Conservation (phyloP, 768 basidiomycete species). For the Leccinum olivaceopallidum region DNA sequence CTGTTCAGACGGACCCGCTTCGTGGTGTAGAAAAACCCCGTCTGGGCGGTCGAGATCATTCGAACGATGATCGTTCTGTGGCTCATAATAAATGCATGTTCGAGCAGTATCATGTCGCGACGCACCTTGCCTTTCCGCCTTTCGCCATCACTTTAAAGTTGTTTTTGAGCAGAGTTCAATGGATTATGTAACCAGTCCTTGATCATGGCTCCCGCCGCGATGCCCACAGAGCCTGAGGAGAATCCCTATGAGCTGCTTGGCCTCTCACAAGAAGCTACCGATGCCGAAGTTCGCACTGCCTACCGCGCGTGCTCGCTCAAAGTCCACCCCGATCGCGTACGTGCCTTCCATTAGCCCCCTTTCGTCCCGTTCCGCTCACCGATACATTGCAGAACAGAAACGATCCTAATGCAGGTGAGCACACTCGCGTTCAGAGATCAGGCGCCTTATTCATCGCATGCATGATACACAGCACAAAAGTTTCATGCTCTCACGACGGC, state of each 20-base stretch:
- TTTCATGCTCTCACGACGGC: slow-evolving; percentile 86
- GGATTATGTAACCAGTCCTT: slow-evolving; percentile 7
- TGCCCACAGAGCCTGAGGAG: slow-evolving; percentile 50
- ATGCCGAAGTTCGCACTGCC: slow-evolving; percentile 76
- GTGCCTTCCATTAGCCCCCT: slow-evolving; percentile 29
- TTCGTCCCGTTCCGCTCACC: slow-evolving; percentile 15
- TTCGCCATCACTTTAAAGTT: slow-evolving; percentile 46
- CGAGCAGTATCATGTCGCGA: background rate
- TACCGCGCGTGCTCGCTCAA: slow-evolving; percentile 80
- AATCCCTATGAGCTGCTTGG: slow-evolving; percentile 76
- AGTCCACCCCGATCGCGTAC: slow-evolving; percentile 84
- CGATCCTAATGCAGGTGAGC: slow-evolving; percentile 72
- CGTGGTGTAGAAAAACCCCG: slow-evolving; percentile 90
- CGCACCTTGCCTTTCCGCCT: slow-evolving; percentile 62
- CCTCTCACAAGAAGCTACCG: slow-evolving; percentile 62
- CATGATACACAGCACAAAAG: slow-evolving; percentile 52
- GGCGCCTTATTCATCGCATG: background rate
- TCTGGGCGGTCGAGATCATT: slow-evolving; percentile 88
- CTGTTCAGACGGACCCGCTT: slow-evolving; percentile 65
- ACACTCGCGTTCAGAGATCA: background rate
- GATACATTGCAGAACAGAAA: slow-evolving; percentile 59
- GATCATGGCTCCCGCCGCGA: slow-evolving; percentile 27
- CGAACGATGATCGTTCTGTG: slow-evolving; percentile 81
- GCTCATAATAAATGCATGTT: background rate
- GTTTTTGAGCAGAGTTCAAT: background rate